Evolutionary conservation across 257 asterid species (phyloP), one percentile per base, ranked within the genome.

Genomic region (Apocynum venetum): DNA sequence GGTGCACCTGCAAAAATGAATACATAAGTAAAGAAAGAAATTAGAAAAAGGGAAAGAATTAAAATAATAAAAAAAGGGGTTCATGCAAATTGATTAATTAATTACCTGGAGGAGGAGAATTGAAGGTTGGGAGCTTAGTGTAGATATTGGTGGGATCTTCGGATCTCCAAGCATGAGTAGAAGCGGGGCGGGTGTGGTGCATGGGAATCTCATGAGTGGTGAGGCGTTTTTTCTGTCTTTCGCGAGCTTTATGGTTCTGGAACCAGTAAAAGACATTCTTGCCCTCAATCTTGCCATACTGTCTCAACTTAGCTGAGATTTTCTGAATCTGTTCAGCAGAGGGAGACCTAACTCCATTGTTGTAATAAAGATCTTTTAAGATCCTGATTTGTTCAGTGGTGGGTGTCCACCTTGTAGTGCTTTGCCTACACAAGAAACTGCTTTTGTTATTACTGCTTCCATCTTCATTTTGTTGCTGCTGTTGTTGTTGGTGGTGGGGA

Each of bases 201-300:
- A 83, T 73, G 77, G 86, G 77, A 46, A 71, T 48, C 15, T 76
- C 73, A 44, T 25, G 31, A 0, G 86, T 44, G 55, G 89, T 96
- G 86, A 93, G 93, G 70, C 98, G 85, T 78, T 91, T 93, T 84
- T 96, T 96, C 91, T 96, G 99, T 67, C 99, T 85, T 84, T 93
- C 99, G 6, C 99, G 90, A 63, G 99, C 99, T 74, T 96, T 96
- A 82, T 96, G 99, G 81, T 93, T 96, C 82, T 95, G 99, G 74
- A 95, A 95, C 99, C 99, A 95, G 82, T 95, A 95, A 76, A 95
- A 95, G 17, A 95, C 99, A 63, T 95, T 95, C 61, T 95, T 95
- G 81, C 99, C 99, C 75, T 95, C 99, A 47, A 95, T 95, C 92
- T 96, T 96, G 2, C 99, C 99, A 84, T 91, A 96, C 85, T 93